Base-by-base conservation (phyloP, 768 basidiomycete species). In the Plicaturopsis crispa region DNA sequence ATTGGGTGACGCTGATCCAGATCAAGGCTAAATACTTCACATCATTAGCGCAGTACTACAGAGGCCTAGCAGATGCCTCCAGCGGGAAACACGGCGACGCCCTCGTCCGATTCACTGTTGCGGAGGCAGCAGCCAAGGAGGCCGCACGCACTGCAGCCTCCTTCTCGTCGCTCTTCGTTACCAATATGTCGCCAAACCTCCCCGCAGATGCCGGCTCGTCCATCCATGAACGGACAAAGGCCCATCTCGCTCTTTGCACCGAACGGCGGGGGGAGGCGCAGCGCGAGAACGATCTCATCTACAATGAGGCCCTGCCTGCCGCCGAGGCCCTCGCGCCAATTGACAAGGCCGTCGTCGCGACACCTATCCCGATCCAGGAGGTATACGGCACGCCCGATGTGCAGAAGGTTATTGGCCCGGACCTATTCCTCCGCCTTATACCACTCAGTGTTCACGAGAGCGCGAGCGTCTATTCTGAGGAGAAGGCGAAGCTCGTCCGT, bases 281-380 rank as follows among this genome's bases (percentile, higher is more conserved):
- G 38, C 80, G 85, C 38, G 92, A 96, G 63, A 98, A 98, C 58
- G 94, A 98, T 54, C 76, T 99, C 36, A 94, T 99, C 47, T 99
- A 99, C 65, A 91, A 98, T 53, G 89, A 89, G 3, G 73, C 93
- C 40, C 61, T 91, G 0, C 88, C 91, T 5, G 64, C 84, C 6
- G 70, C 79, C 2, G 87, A 93, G 24, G 73, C 84, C 0, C 72
- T 98, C 1, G 78, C 92, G 0, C 53, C 62, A 6, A 77, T 99
- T 43, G 96, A 98, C 39, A 92, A 91, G 57, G 69, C 84, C 0
- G 61, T 67, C 1, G 79, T 93, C 4, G 92, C 91, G 2, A 80
- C 79, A 0, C 80, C 90, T 0, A 83, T 96, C 37, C 75, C 85
- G 1, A 99, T 98, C 40, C 93, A 98, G 52, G 93, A 98, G 43